Conservation (phyloP, 1,139 yeast species). For the Meyerozyma guilliermondii region DNA sequence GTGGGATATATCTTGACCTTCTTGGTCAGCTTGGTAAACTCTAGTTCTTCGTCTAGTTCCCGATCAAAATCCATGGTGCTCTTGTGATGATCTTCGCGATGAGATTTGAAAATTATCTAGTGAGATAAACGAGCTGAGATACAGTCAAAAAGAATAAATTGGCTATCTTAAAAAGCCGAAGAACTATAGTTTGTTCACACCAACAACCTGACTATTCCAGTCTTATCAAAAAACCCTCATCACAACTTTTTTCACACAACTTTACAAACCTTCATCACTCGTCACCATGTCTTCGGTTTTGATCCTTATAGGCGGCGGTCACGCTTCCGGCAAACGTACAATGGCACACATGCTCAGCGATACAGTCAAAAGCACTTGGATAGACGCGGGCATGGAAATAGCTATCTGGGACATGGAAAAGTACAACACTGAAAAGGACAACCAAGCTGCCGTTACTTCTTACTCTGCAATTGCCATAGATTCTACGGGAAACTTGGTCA, state of each 20-base stretch:
- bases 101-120: neutral
- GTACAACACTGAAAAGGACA: neutral
- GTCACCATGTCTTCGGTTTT: conserved; percentile 2
- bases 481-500: conserved; percentile 16
- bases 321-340: conserved; percentile 59
- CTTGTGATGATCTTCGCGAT: conserved; percentile 1
- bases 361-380: conserved; percentile 18
- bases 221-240: neutral
- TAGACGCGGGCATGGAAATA: neutral
- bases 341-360: conserved; percentile 26
- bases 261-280: too few species aligned
- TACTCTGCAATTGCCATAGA: conserved; percentile 29
- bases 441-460: neutral
- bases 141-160: too few species aligned
- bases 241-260: neutral
- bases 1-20: conserved; percentile 58
- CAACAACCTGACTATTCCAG: too few species aligned
- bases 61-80: conserved; percentile 39
- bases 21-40: conserved; percentile 55
- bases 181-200: neutral
- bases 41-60: conserved; percentile 51
- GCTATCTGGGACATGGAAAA: conserved; percentile 9
- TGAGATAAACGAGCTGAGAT: too few species aligned
- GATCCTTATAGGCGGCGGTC: conserved; percentile 69
- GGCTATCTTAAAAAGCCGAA: neutral